Evolutionary conservation across 441 rosid genomes (phyloP).

Genomic region (Pelargonium fulgidum): DNA sequence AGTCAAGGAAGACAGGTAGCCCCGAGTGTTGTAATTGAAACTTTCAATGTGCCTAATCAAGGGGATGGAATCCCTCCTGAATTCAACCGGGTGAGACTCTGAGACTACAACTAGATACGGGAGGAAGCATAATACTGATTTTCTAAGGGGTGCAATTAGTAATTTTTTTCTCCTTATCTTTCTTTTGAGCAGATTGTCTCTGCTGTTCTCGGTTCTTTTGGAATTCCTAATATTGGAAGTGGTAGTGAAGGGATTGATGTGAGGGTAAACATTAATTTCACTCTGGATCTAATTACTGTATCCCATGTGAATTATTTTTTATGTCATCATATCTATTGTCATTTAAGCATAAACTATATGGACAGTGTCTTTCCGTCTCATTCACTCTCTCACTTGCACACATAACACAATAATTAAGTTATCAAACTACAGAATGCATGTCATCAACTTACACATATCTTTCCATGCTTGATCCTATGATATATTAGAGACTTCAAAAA

Average conservation of each 20-base stretch:
- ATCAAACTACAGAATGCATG: neutral
- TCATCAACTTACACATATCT: neutral
- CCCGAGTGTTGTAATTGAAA: constrained; percentile 62
- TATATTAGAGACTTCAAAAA: neutral
- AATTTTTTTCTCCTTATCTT: constrained; percentile 8
- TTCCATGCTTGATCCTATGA: neutral
- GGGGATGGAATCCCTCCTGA: constrained; percentile 71
- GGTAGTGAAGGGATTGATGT: constrained; percentile 39
- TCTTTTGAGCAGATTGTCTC: constrained; percentile 51
- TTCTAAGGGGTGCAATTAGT: constrained; percentile 12
- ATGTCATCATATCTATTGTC: constrained; percentile 8
- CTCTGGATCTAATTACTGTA: constrained; percentile 9
- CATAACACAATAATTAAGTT: neutral
- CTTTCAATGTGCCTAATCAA: constrained; percentile 58
- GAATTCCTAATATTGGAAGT: constrained; percentile 43
- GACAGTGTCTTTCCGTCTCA: neutral
- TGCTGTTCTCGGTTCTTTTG: constrained; percentile 69
- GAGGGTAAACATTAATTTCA: constrained; percentile 35
- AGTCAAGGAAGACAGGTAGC: constrained; percentile 28
- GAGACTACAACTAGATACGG: constrained; percentile 23
- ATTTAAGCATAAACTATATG: neutral
- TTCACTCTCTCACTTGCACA: neutral
- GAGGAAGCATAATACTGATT: constrained; percentile 14
- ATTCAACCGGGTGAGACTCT: constrained; percentile 46
- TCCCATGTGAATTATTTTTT: neutral